Percentiles rank a stretch among this genome's conserved stretches.
Conservation (phyloP, 78 protist genomes). For the Dictyostelium purpureum region DNA sequence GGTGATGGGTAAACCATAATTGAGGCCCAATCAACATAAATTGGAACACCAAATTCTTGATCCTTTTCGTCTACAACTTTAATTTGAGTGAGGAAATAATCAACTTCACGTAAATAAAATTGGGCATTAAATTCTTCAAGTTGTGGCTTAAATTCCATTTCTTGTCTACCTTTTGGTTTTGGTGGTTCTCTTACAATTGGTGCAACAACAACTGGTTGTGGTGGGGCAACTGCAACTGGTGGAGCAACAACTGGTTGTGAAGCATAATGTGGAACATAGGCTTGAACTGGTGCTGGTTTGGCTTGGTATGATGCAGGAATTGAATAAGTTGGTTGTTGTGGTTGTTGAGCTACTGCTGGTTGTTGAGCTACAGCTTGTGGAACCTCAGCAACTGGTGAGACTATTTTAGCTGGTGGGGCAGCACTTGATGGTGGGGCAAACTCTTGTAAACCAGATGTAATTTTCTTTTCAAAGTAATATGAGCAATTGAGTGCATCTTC, state of each 20-base stretch:
- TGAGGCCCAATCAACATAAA: constrained; percentile 56
- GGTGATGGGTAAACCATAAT: constrained; percentile 65
- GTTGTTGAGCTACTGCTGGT: background rate
- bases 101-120: constrained; percentile 46
- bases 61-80: constrained; percentile 40
- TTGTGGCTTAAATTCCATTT: constrained; percentile 50
- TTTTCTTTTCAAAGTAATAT: constrained; percentile 66
- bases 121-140: constrained; percentile 2
- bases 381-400: background rate
- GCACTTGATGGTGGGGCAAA: constrained; percentile 19
- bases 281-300: background rate
- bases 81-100: background rate
- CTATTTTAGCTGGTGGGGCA: constrained; percentile 7
- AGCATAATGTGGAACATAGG: constrained; percentile 4
- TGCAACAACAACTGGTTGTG: background rate
- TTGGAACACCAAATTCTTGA: constrained; percentile 59
- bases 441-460: constrained; percentile 51
- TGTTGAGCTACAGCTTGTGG: background rate
- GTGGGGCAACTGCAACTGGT: constrained; percentile 2
- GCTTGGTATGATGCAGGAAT: background rate
- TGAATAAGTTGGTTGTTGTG: background rate
- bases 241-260: constrained; percentile 22
- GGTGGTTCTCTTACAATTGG: constrained; percentile 23
- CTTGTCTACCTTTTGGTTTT: constrained; percentile 58
- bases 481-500: constrained; percentile 72